Evolutionary conservation across 208 protist genomes (phyloP), one percentile per base, ranked within the genome.

Genomic region (Wallacemonas sp.): DNA sequence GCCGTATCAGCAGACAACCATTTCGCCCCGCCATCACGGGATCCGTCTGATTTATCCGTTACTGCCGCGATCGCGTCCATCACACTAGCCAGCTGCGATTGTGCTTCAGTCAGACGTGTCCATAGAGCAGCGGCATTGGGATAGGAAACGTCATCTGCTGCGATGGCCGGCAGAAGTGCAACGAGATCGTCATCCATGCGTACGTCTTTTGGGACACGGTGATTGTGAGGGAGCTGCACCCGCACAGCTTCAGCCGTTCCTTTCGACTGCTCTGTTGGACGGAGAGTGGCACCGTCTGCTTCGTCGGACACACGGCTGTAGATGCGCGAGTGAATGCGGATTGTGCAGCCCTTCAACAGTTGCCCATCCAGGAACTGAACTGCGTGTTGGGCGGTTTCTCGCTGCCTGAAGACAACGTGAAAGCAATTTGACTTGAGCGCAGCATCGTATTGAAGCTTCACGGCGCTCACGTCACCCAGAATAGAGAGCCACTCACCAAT

Each of bases 401-500:
- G 8, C 19, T 67, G 74, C 15, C 65, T 68, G 58, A 95, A 93
- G 26, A 62, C 62, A 5, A 95, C 82, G 30, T 67, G 71, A 59
- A 84, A 95, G 62, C 85, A 93, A 19, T 61, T 51, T 1, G 64
- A 27, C 45, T 79, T 68, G 19, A 49, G 49, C 0, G 76, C 28
- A 0, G 72, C 74, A 56, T 95, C 84, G 68, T 83, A 95, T 71
- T 93, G 90, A 19, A 88, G 51, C 61, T 95, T 95, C 11, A 91
- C 71, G 4, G 78, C 55, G 6, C 85, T 72, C 38, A 95, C 73
- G 1, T 84, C 71, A 22, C 70, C 85, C 19, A 95, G 58, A 31
- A 93, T 83, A 26, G 65, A 54, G 22, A 93, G 66, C 82, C 84
- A 95, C 21, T 95, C 86, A 24, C 67, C 66, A 21, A 95, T 62